These are phyloP conservation scores for Exophiala phaeomuriformis DNA, from an alignment of 2,329 filamentous ascomycete species.

Conservation along the genomic window DNA sequence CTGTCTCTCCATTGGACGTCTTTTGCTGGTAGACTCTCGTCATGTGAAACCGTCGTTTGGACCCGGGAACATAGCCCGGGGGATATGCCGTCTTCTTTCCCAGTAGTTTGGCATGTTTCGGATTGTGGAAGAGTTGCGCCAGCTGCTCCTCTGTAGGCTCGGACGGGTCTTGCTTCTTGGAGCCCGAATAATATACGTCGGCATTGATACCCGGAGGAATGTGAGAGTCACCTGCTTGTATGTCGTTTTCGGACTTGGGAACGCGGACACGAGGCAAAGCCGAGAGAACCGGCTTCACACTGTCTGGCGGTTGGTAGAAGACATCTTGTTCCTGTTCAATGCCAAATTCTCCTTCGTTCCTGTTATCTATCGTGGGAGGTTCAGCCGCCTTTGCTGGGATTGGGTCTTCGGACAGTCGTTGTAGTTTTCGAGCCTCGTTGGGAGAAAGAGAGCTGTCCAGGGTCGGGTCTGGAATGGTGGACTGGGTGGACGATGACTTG, in stretches of 20 bases:
- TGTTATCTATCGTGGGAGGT: constrained; percentile 29
- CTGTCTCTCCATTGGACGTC: constrained; percentile 25
- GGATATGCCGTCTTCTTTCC: constrained; percentile 37
- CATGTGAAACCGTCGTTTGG: constrained; percentile 17
- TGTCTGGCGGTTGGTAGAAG: constrained; percentile 47
- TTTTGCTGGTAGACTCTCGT: constrained; percentile 14
- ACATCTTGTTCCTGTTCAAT: constrained; percentile 52
- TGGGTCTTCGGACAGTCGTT: constrained; percentile 45
- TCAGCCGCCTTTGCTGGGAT: constrained; percentile 48
- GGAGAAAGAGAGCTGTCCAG: constrained; percentile 31
- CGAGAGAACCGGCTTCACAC: constrained; percentile 43
- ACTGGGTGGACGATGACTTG: constrained; percentile 34
- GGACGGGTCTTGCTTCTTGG: constrained; percentile 27
- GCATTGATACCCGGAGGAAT: constrained; percentile 45
- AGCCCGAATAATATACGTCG: constrained; percentile 46
- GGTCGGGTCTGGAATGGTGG: constrained; percentile 38
- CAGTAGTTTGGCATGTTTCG: constrained; percentile 48
- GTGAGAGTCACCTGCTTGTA: constrained; percentile 38
- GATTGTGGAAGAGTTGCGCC: constrained; percentile 56
- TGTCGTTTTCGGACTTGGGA: constrained; percentile 45
- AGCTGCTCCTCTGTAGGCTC: constrained; percentile 53
- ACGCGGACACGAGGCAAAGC: constrained; percentile 50
- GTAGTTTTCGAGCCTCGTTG: constrained; percentile 41
- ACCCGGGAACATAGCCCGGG: constrained; percentile 19
- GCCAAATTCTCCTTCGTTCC: constrained; percentile 30